phyloP scores from a whole-genome alignment of 495 filamentous ascomycete species.

The Margaritispora aquatica region DNA sequence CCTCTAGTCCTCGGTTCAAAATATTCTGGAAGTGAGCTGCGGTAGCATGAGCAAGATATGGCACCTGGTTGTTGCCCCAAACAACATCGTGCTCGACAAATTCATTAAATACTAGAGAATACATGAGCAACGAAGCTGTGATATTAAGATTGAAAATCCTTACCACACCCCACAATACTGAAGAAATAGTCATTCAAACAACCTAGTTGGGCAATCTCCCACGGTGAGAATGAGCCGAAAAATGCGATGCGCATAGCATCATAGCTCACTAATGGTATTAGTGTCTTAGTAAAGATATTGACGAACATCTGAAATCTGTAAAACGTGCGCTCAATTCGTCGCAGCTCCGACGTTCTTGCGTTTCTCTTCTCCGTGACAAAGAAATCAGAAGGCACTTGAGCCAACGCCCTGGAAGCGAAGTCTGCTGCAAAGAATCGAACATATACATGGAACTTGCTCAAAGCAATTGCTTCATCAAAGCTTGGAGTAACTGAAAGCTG shows the following conservation, averaged over 20 bases:
- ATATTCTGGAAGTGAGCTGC: not conserved
- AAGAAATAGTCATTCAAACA: conserved; percentile 5
- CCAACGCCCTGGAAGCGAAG: not conserved
- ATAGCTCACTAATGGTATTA: not conserved
- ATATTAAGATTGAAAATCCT: not conserved
- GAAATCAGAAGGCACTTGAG: not conserved
- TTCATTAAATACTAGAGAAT: conserved; percentile 16
- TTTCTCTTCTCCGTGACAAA: not conserved
- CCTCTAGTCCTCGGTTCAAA: not conserved
- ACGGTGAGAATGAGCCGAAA: conserved; percentile 1
- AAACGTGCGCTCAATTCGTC: conserved; percentile 9
- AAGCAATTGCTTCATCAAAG: not conserved
- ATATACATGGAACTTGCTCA: conserved; percentile 2
- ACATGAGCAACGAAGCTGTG: not conserved
- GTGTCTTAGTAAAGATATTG: conserved; percentile 3
- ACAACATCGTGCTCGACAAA: conserved; percentile 12
- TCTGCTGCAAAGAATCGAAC: conserved; percentile 1
- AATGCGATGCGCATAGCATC: not conserved
- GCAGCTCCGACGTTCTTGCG: not conserved
- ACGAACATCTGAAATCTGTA: conserved; percentile 16
- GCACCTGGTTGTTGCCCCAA: conserved; percentile 8
- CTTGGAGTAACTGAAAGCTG: not conserved
- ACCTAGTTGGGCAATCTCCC: conserved; percentile 8
- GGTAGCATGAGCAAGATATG: not conserved
- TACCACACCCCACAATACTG: not conserved